A percentile compares a stretch with the other conserved stretches of the same genome.
These are phyloP conservation scores for Paraphoma sp. DNA, from an alignment of 2,329 filamentous ascomycete species.

Conservation along the genomic window DNA sequence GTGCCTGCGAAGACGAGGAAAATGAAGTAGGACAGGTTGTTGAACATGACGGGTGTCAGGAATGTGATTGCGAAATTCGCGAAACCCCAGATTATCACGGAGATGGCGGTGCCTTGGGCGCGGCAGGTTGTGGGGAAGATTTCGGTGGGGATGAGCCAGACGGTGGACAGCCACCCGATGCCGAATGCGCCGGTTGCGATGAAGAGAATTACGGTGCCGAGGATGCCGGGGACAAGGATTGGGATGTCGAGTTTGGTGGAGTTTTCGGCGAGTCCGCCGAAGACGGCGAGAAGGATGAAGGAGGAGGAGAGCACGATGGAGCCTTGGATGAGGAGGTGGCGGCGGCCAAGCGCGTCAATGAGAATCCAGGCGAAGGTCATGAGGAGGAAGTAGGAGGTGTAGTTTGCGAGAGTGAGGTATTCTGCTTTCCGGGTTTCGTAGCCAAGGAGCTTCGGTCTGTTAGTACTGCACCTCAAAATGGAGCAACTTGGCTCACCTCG, in stretches of 20 bases:
- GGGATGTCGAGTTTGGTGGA: constrained; percentile 47
- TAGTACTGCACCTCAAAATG: constrained; percentile 40
- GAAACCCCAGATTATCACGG: constrained; percentile 63
- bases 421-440: constrained; percentile 61
- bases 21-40: constrained; percentile 65
- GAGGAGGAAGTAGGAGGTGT: constrained; percentile 65
- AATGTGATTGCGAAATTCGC: constrained; percentile 66
- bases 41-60: constrained; percentile 65
- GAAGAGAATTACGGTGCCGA: constrained; percentile 61
- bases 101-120: constrained; percentile 62
- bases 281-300: constrained; percentile 60
- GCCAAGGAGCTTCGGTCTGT: constrained; percentile 61
- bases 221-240: constrained; percentile 54
- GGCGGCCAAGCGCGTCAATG: constrained; percentile 63
- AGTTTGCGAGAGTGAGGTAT: constrained; percentile 66
- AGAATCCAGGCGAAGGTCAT: constrained; percentile 68
- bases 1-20: constrained; percentile 64
- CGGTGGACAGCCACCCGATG: constrained; percentile 65
- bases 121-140: constrained; percentile 63
- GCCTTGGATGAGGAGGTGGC: constrained; percentile 62
- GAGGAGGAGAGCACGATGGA: constrained; percentile 56
- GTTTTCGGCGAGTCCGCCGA: constrained; percentile 58
- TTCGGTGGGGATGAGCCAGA: constrained; percentile 67
- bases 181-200: constrained; percentile 67
- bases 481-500: constrained; percentile 42